These are phyloP conservation scores for Stereocaulon alpinum DNA, from an alignment of 495 filamentous ascomycete genomes.

Conservation along the genomic window DNA sequence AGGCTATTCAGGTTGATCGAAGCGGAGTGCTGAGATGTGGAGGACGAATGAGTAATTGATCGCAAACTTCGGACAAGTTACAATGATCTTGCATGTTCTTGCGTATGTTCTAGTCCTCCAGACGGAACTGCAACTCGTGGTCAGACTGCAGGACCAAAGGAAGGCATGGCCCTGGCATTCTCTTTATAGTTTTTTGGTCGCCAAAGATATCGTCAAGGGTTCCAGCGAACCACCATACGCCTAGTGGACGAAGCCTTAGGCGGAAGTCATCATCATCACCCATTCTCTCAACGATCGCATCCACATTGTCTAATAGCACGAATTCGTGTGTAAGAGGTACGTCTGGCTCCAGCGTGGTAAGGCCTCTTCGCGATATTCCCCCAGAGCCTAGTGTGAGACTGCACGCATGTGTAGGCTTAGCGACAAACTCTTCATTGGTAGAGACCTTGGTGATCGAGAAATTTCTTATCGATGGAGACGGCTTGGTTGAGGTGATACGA, in stretches of 20 bases:
- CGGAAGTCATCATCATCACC: background rate
- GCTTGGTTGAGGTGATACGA: background rate
- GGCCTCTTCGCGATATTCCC: background rate
- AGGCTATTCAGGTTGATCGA: background rate
- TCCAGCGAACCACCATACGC: conserved; percentile 1
- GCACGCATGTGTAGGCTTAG: background rate
- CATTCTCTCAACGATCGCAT: background rate
- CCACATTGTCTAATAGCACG: background rate
- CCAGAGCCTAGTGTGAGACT: background rate
- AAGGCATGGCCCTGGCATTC: background rate
- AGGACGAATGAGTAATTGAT: background rate
- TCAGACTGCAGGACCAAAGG: background rate
- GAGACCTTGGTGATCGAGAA: background rate
- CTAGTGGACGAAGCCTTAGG: background rate
- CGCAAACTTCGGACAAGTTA: background rate
- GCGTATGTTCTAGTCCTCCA: background rate
- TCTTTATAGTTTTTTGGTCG: background rate
- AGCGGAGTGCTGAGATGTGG: background rate
- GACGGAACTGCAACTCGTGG: background rate
- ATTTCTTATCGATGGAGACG: background rate
- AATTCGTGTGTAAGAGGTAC: background rate
- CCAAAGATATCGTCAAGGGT: background rate
- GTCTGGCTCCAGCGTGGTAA: background rate
- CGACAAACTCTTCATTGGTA: background rate
- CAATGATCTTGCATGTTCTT: background rate